These are phyloP conservation scores for Asterochloris erici DNA, from an alignment of 139 green algal genomes.

Conservation along the genomic window DNA sequence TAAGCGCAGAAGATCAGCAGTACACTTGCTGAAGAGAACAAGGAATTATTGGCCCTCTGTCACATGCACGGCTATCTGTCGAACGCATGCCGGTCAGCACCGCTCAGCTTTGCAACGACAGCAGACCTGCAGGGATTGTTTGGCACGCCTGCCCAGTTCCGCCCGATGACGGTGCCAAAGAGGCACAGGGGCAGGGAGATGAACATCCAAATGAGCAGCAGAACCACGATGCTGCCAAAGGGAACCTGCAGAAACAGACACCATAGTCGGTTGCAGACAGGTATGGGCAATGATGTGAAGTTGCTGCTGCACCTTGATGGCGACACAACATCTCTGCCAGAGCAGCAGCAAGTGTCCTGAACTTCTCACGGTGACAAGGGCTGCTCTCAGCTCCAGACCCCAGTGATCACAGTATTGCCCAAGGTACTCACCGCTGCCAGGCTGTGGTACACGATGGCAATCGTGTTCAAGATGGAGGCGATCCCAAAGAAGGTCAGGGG, in stretches of 20 bases:
- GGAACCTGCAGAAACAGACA: conserved; percentile 44
- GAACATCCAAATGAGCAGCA: conserved; percentile 92
- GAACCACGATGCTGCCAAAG: conserved; percentile 85
- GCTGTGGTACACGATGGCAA: conserved; percentile 91
- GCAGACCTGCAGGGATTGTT: conserved; percentile 5
- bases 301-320: no score
- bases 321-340: no score
- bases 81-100: no score
- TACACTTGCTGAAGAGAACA: conserved; percentile 48
- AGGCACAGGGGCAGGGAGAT: conserved; percentile 92
- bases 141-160: conserved; percentile 47
- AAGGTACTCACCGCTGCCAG: conserved; percentile 59
- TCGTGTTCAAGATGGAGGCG: conserved; percentile 90
- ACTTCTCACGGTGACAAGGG: no score
- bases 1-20: conserved; percentile 9
- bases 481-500: conserved; percentile 78
- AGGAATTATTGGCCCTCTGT: no score
- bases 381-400: no score
- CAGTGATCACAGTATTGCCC: no score
- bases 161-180: conserved; percentile 73
- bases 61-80: no score
- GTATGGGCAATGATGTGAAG: conserved; percentile 24
- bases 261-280: conserved; percentile 55
- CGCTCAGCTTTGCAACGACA: no score
- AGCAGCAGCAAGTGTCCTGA: no score